phyloP scores from a whole-genome alignment of 148 eudicot species.

The Chenopodium album region DNA sequence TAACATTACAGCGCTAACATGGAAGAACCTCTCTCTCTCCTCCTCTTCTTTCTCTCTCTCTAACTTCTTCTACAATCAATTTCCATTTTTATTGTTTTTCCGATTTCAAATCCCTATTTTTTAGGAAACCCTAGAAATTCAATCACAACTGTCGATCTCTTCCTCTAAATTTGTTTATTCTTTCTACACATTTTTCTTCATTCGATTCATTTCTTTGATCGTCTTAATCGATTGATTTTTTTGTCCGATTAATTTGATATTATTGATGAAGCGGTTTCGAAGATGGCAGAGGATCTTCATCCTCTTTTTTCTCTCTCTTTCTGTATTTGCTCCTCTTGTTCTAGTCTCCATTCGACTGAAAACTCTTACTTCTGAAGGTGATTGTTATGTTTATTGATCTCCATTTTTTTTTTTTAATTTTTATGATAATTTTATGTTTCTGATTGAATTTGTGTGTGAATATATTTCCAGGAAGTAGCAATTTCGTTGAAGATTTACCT shows the following conservation, averaged over 20 bases:
- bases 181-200: no score
- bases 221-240: not conserved
- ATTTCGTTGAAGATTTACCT: conserved; percentile 62
- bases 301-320: conserved; percentile 73
- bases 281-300: conserved; percentile 80
- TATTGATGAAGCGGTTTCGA: conserved; percentile 63
- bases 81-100: not conserved
- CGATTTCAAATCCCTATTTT: conserved; percentile 27
- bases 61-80: conserved; percentile 5
- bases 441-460: conserved; percentile 1
- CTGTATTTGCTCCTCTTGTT: conserved; percentile 62
- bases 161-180: no score
- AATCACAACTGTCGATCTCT: not conserved
- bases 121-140: conserved; percentile 28
- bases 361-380: conserved; percentile 50
- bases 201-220: no score
- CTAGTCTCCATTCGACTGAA: conserved; percentile 48
- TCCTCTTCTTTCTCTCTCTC: conserved; percentile 12
- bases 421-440: not conserved
- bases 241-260: not conserved
- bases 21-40: conserved; percentile 20
- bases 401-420: not conserved
- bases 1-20: conserved; percentile 20
- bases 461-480: conserved; percentile 41
- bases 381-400: not conserved